A percentile compares a stretch with the other conserved stretches of the same genome.
phyloP scores from a whole-genome alignment of 108 stramenopile species.

The Conticribra weissflogii region DNA sequence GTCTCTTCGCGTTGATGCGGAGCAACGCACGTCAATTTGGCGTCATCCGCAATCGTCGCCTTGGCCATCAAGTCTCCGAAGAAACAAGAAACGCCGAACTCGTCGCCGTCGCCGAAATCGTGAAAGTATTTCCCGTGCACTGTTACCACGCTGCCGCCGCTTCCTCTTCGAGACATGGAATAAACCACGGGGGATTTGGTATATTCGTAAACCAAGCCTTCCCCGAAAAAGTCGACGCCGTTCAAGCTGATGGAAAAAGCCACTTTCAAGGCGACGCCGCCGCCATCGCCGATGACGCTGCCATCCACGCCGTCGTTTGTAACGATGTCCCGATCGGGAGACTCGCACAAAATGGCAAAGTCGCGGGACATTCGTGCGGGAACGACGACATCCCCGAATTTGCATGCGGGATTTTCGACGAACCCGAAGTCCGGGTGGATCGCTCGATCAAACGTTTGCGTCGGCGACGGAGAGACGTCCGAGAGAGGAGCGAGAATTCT shows the following conservation, averaged over 20 bases:
- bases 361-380: not conserved
- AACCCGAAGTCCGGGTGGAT: no score
- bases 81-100: not conserved
- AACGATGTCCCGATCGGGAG: not conserved
- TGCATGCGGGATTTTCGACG: constrained; percentile 7
- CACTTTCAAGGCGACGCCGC: no score
- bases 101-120: not conserved
- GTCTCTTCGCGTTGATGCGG: constrained; percentile 1
- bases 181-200: not conserved
- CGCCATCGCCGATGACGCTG: no score
- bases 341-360: not conserved
- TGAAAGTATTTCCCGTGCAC: constrained; percentile 1
- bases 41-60: not conserved
- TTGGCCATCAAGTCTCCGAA: constrained; percentile 2
- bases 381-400: constrained; percentile 8
- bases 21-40: not conserved
- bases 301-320: no score
- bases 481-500: no score
- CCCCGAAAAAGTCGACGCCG: constrained; percentile 19
- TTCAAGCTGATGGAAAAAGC: constrained; percentile 10
- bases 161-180: constrained; percentile 7
- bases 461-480: no score
- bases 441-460: no score
- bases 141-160: not conserved
- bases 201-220: constrained; percentile 1